phyloP scores from a whole-genome alignment of 768 basidiomycete genomes.

The Sporobolomyces roseus region DNA sequence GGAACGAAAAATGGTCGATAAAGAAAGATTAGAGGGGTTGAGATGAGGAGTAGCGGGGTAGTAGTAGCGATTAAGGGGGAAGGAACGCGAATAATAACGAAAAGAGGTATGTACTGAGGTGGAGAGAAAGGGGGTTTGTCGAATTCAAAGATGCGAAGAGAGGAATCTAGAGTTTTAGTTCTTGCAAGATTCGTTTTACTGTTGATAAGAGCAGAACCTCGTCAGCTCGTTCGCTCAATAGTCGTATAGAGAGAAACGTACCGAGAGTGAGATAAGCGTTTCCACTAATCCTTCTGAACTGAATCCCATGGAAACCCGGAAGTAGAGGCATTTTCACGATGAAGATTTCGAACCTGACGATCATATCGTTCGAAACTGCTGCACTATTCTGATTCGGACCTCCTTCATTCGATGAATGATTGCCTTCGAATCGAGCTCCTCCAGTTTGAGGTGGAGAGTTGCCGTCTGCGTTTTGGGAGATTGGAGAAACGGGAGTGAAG shows the following conservation, averaged over 20 bases:
- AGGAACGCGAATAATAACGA: no score
- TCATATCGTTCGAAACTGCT: constrained; percentile 56
- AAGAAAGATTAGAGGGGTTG: no score
- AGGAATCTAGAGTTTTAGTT: constrained; percentile 35
- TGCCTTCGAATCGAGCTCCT: constrained; percentile 54
- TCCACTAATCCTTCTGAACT: constrained; percentile 83
- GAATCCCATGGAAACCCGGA: constrained; percentile 67
- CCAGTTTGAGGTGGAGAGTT: constrained; percentile 1
- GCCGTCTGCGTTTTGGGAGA: no score
- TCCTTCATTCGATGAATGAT: constrained; percentile 49
- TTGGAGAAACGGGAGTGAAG: constrained; percentile 37
- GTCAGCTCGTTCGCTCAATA: background rate
- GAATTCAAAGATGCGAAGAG: no score
- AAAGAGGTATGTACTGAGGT: no score
- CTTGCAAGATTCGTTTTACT: constrained; percentile 39
- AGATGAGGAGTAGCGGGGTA: no score
- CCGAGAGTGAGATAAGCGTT: constrained; percentile 92
- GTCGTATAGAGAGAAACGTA: constrained; percentile 1
- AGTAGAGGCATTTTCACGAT: constrained; percentile 95
- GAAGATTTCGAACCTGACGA: constrained; percentile 93
- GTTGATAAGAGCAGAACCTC: background rate
- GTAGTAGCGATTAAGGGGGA: no score
- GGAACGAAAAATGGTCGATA: no score
- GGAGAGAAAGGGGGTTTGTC: no score
- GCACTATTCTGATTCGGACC: constrained; percentile 54